Evolutionary conservation across 148 eudicot species (phyloP).

Genomic region (Beta vulgaris): DNA sequence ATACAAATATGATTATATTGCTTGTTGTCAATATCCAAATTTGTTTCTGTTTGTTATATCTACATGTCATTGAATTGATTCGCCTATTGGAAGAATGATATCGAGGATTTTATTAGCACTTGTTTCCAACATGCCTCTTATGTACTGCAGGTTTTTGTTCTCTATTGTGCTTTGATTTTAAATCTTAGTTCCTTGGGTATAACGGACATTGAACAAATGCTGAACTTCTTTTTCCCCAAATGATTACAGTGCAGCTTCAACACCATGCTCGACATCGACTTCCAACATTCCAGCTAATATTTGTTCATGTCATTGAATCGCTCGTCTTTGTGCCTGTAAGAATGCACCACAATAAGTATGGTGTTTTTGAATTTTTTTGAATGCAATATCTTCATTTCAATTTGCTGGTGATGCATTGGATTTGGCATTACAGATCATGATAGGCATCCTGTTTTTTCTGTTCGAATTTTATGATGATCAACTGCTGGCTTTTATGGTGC

Average conservation of each 20-base stretch:
- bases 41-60: not conserved
- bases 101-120: not conserved
- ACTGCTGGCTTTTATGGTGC: constrained; percentile 96
- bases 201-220: not conserved
- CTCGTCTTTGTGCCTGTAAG: constrained; percentile 98
- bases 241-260: constrained; percentile 92
- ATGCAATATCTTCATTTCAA: not conserved
- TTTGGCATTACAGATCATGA: constrained; percentile 79
- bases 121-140: not conserved
- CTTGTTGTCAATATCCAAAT: too few species aligned
- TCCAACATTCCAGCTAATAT: constrained; percentile 97
- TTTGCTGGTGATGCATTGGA: constrained; percentile 8
- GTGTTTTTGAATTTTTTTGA: not conserved
- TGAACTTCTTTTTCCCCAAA: constrained; percentile 2
- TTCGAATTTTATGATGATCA: constrained; percentile 99
- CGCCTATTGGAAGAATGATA: not conserved
- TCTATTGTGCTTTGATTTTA: not conserved
- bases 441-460: constrained; percentile 92
- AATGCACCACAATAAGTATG: not conserved
- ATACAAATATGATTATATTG: too few species aligned
- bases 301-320: constrained; percentile 97
- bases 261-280: constrained; percentile 99
- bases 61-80: not conserved
- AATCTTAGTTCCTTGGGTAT: not conserved
- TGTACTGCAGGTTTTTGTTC: not conserved